Conservation (phyloP, 225 moss, liverwort and hornwort species). For the Lunularia cruciata region DNA sequence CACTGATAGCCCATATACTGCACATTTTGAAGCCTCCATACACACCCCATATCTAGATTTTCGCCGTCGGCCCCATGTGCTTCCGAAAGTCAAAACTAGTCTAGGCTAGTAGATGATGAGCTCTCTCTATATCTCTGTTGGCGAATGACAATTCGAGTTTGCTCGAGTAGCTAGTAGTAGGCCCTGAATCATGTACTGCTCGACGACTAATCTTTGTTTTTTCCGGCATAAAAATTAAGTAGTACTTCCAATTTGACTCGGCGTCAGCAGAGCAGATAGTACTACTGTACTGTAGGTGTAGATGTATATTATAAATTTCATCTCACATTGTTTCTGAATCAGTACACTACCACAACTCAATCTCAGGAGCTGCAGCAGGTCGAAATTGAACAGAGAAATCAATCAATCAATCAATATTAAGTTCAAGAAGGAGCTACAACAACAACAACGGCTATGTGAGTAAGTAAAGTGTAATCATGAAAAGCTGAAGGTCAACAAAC, state of each 20-base stretch:
- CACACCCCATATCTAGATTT: too few relatives aligned
- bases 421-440: not conserved
- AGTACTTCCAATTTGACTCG: too few relatives aligned
- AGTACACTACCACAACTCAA: not conserved
- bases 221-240: too few relatives aligned
- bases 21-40: too few relatives aligned
- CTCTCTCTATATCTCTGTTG: not conserved
- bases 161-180: not conserved
- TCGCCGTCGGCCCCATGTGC: too few relatives aligned
- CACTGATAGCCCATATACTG: too few relatives aligned
- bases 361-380: not conserved
- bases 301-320: not conserved
- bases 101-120: not conserved
- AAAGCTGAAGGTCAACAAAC: constrained; percentile 9
- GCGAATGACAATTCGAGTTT: not conserved
- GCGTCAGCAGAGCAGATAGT: not conserved
- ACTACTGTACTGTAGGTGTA: not conserved
- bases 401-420: not conserved
- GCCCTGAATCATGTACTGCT: not conserved
- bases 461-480: constrained; percentile 5
- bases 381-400: not conserved
- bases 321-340: not conserved
- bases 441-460: not conserved
- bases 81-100: not conserved
- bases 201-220: too few relatives aligned